Evolutionary conservation across 345 rosid genomes (phyloP), one percentile per base, ranked within the genome.

Genomic region (Eucalyptus rudis): DNA sequence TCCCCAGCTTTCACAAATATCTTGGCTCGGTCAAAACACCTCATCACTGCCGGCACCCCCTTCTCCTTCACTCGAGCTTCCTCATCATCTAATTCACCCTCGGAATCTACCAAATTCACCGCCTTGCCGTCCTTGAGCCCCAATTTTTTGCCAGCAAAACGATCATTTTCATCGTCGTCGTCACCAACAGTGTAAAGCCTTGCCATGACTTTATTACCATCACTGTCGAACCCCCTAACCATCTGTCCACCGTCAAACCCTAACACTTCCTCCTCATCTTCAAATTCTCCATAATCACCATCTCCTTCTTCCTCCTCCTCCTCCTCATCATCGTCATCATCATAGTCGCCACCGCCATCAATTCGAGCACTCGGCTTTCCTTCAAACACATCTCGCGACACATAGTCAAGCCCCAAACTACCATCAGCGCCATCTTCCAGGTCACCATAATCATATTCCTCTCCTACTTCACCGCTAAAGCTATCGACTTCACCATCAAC

Each of bases 21-120:
- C 92, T 97, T 96, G 9, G 99, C 96, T 33, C 95, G 90, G 91
- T 96, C 99, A 71, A 97, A 97, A 88, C 99, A 97, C 59, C 99
- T 91, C 99, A 96, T 97, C 52, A 97, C 98, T 7, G 99, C 99
- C 4, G 98, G 98, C 9, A 97, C 90, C 29, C 99, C 98, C 91
- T 96, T 96, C 92, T 97, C 99, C 94, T 96, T 97, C 71, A 84
- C 86, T 36, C 84, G 94, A 62, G 64, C 92, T 40, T 92, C 93
- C 31, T 86, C 91, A 83, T 76, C 84, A 22, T 92, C 95, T 2
- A 66, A 88, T 89, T 91, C n/a, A 80, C 84, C 16, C 86, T 91
- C 88, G 64, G 88, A 36, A 89, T 91, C 44, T 79, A 24, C 90
- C 86, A 91, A 31, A 71, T 89, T 68, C 86, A 24, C 22, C 31